Conservation (phyloP, 2,329 filamentous ascomycete genomes). For the Bipolaris oryzae region DNA sequence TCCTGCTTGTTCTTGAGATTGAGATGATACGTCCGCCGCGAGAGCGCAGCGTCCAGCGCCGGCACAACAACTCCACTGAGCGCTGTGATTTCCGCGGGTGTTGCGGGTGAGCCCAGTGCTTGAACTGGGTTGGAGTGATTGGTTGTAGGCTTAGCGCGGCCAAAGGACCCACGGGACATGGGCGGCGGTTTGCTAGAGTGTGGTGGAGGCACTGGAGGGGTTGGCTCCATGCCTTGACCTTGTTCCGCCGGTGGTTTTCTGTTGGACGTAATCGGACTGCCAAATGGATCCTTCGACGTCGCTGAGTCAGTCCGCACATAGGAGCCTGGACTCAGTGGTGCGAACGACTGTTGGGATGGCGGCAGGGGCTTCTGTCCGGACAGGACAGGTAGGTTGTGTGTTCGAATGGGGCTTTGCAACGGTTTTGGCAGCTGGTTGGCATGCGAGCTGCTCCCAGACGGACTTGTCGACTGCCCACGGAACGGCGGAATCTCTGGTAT, state of each 20-base stretch:
- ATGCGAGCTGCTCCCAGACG: slow-evolving; percentile 14
- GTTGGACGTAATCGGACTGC: slow-evolving; percentile 28
- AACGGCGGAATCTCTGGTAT: slow-evolving; percentile 47
- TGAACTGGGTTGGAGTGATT: slow-evolving; percentile 32
- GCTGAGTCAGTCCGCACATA: slow-evolving; percentile 29
- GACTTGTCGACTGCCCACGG: slow-evolving; percentile 29
- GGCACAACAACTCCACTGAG: slow-evolving; percentile 91
- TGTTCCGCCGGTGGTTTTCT: slow-evolving; percentile 17
- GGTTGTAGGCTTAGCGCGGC: slow-evolving; percentile 33
- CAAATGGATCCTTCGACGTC: slow-evolving; percentile 39
- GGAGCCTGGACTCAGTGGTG: slow-evolving; percentile 23
- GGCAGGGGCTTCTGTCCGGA: slow-evolving; percentile 35
- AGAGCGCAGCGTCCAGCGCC: slow-evolving; percentile 87
- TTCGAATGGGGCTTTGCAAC: slow-evolving; percentile 29
- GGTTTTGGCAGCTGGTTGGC: slow-evolving; percentile 25
- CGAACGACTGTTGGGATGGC: slow-evolving; percentile 30
- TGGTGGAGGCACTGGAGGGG: slow-evolving; percentile 17
- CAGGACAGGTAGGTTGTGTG: slow-evolving; percentile 31
- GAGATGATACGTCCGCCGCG: slow-evolving; percentile 70
- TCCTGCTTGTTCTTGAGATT: slow-evolving; percentile 54
- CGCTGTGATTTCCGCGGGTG: slow-evolving; percentile 76
- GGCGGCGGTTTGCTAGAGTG: slow-evolving; percentile 26
- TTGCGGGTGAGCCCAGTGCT: slow-evolving; percentile 60
- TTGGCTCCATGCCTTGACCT: slow-evolving; percentile 5
- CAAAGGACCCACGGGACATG: slow-evolving; percentile 38